These are phyloP conservation scores for Solioccasus polychromus DNA, from an alignment of 768 basidiomycete species.

Conservation along the genomic window DNA sequence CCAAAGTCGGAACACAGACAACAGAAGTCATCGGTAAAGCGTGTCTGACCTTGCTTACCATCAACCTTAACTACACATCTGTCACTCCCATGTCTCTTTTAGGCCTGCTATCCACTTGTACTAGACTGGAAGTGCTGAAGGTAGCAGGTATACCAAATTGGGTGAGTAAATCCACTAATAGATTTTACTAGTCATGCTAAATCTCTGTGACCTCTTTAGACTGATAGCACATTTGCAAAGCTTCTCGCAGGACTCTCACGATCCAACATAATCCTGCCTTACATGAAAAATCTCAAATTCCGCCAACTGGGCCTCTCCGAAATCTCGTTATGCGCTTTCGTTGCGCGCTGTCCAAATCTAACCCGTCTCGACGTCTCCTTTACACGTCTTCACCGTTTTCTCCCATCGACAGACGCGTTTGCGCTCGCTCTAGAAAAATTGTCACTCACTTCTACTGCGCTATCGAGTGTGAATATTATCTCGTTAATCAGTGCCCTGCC, in stretches of 20 bases:
- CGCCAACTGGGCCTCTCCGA: slow-evolving; percentile 54
- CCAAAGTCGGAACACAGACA: slow-evolving; percentile 52
- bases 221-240: slow-evolving; percentile 52
- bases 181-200: not conserved
- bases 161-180: slow-evolving; percentile 35
- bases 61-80: slow-evolving; percentile 64
- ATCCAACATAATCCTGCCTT: slow-evolving; percentile 32
- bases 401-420: not conserved
- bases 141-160: slow-evolving; percentile 60
- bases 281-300: slow-evolving; percentile 56
- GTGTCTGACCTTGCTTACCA: slow-evolving; percentile 41
- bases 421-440: slow-evolving; percentile 50
- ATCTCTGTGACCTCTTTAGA: slow-evolving; percentile 41
- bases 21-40: slow-evolving; percentile 39
- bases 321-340: slow-evolving; percentile 38
- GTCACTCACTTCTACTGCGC: slow-evolving; percentile 55
- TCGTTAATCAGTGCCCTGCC: slow-evolving; percentile 38
- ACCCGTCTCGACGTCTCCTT: slow-evolving; percentile 63
- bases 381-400: slow-evolving; percentile 47
- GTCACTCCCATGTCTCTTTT: slow-evolving; percentile 48
- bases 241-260: slow-evolving; percentile 34
- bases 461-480: slow-evolving; percentile 41
- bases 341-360: slow-evolving; percentile 48
- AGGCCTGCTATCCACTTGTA: slow-evolving; percentile 37
- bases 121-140: slow-evolving; percentile 53